These are phyloP conservation scores for Solanum dulcamara DNA, from an alignment of 257 asterid genomes.

Conservation along the genomic window DNA sequence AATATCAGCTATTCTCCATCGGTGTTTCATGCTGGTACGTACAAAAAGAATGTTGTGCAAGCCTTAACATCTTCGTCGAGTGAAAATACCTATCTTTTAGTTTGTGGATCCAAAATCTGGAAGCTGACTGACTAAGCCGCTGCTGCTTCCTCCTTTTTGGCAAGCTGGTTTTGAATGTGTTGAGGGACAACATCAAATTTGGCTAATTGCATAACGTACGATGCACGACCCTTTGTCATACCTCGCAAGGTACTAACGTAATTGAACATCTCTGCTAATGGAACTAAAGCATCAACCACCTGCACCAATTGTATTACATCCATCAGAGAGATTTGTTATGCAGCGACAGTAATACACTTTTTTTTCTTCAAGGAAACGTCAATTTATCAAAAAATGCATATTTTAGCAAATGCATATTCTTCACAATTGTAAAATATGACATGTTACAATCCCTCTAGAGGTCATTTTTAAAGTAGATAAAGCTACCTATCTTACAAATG, in stretches of 20 bases:
- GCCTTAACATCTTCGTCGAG: not conserved
- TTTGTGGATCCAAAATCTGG: not conserved
- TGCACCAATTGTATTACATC: constrained; percentile 8
- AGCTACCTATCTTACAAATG: not conserved
- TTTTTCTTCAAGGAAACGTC: too few species aligned
- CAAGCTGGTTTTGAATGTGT: constrained; percentile 84
- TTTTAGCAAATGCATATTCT: not conserved
- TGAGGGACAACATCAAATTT: constrained; percentile 95
- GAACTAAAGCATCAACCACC: constrained; percentile 93
- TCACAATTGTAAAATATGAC: not conserved
- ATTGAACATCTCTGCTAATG: constrained; percentile 96
- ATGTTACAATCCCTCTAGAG: not conserved
- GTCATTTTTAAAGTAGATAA: not conserved
- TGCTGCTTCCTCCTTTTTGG: constrained; percentile 68
- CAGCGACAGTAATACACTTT: too few species aligned
- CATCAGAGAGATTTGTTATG: too few species aligned
- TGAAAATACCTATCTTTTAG: not conserved
- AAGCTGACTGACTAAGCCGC: constrained; percentile 29
- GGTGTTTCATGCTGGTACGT: not conserved
- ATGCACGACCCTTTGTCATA: constrained; percentile 96
- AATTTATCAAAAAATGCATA: not conserved
- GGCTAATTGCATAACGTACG: constrained; percentile 91
- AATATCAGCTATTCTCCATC: not conserved
- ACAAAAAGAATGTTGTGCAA: not conserved
- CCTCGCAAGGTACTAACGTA: constrained; percentile 87